Conservation (phyloP, 129 eudicot species). For the Chrysanthemum makinoi region DNA sequence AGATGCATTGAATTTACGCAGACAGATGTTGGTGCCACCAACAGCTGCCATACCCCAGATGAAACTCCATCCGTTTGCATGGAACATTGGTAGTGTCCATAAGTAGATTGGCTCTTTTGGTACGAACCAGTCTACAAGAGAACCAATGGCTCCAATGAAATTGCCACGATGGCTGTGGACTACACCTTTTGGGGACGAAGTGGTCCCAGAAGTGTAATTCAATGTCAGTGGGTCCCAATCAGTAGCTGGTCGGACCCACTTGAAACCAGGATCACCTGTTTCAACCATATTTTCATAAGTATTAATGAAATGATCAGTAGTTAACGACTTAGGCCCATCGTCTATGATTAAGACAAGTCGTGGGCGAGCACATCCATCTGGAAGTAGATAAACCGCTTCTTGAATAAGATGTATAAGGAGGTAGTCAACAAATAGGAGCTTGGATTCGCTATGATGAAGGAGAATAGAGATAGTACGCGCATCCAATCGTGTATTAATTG, state of each 20-base stretch:
- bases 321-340: neutral
- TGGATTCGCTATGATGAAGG: conserved; percentile 28
- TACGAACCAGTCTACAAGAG: conserved; percentile 52
- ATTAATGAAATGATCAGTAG: neutral
- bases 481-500: conserved; percentile 37
- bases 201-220: conserved; percentile 65
- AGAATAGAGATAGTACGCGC: conserved; percentile 25
- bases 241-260: conserved; percentile 47
- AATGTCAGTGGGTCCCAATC: conserved; percentile 61
- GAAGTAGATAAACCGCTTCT: conserved; percentile 25
- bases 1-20: conserved; percentile 49
- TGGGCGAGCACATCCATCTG: conserved; percentile 18
- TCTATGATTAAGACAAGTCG: conserved; percentile 34
- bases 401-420: conserved; percentile 15
- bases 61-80: conserved; percentile 71
- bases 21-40: conserved; percentile 60
- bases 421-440: conserved; percentile 33
- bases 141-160: conserved; percentile 36
- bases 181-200: conserved; percentile 60
- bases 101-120: conserved; percentile 56
- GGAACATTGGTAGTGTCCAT: conserved; percentile 85
- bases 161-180: conserved; percentile 61
- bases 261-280: conserved; percentile 41
- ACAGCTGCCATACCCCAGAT: conserved; percentile 79
- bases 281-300: conserved; percentile 43